Evolutionary conservation across 1,139 yeast genomes (phyloP).

Genomic region (Arxiozyma slooffiae): DNA sequence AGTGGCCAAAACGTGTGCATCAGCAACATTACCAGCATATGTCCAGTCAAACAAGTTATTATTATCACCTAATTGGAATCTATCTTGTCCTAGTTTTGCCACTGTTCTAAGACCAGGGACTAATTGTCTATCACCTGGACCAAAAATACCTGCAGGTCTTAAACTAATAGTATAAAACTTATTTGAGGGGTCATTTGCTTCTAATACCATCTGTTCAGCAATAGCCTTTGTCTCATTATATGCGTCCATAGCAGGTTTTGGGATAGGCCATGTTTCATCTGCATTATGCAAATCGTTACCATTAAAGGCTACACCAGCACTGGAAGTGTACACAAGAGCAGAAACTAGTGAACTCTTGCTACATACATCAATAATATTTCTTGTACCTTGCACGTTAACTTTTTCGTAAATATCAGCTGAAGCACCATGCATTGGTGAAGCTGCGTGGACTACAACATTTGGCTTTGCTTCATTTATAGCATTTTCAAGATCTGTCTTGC

Average conservation of each 20-base stretch:
- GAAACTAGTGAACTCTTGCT: conserved; percentile 40
- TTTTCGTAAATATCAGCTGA: conserved; percentile 70
- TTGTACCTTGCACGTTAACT: conserved; percentile 87
- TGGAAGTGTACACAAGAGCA: conserved; percentile 86
- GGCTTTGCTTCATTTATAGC: conserved; percentile 58
- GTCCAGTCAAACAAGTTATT: conserved; percentile 93
- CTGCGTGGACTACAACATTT: conserved; percentile 83
- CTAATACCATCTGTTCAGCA: conserved; percentile 76
- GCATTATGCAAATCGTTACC: conserved; percentile 88
- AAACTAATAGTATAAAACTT: conserved; percentile 68
- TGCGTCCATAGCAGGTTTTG: conserved; percentile 87
- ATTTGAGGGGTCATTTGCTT: conserved; percentile 49
- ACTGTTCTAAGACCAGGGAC: conserved; percentile 87
- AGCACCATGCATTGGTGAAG: conserved; percentile 90
- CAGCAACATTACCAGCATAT: conserved; percentile 98
- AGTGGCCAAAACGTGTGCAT: conserved; percentile 90
- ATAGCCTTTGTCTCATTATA: conserved; percentile 90
- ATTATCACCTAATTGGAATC: conserved; percentile 89
- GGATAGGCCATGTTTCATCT: conserved; percentile 90
- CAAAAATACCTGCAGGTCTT: conserved; percentile 97
- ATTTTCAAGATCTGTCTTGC: conserved; percentile 50
- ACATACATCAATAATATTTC: conserved; percentile 51
- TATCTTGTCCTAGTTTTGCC: conserved; percentile 76
- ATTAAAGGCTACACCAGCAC: conserved; percentile 94
- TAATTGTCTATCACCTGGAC: conserved; percentile 95